Percentiles rank a stretch among this genome's conserved stretches.
Evolutionary conservation across 108 stramenopile genomes (phyloP).

Genomic region (Cyclotella cryptica): DNA sequence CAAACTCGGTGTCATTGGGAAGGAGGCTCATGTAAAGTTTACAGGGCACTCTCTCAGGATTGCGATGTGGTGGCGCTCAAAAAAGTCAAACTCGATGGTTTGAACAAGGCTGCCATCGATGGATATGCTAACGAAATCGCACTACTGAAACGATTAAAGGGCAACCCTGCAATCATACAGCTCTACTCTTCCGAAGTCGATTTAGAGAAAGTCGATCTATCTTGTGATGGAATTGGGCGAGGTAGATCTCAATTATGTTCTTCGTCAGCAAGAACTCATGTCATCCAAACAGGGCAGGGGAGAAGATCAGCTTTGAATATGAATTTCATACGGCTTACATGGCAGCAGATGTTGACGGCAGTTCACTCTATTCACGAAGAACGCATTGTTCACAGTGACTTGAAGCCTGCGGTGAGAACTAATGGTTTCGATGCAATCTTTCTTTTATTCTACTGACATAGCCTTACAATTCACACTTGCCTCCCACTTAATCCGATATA

Average conservation of each 20-base stretch:
- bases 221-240: slow-evolving; percentile 98
- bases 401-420: slow-evolving; percentile 79
- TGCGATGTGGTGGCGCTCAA: slow-evolving; percentile 94
- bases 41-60: slow-evolving; percentile 82
- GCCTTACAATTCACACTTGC: no score
- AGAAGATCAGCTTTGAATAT: slow-evolving; percentile 73
- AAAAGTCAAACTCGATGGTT: slow-evolving; percentile 91
- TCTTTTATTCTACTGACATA: neutral
- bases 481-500: neutral
- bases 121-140: slow-evolving; percentile 98
- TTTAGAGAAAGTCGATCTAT: slow-evolving; percentile 73
- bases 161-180: slow-evolving; percentile 94
- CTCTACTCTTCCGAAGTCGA: slow-evolving; percentile 93
- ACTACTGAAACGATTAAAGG: slow-evolving; percentile 84
- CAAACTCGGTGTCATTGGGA: slow-evolving; percentile 95
- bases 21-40: slow-evolving; percentile 97
- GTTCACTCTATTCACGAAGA: slow-evolving; percentile 98
- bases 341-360: slow-evolving; percentile 99
- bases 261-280: slow-evolving; percentile 82
- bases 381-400: slow-evolving; percentile 97
- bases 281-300: slow-evolving; percentile 37
- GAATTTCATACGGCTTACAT: slow-evolving; percentile 97
- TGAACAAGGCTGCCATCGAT: slow-evolving; percentile 85
- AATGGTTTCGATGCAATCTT: slow-evolving; percentile 55
- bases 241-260: slow-evolving; percentile 92